Evolutionary conservation across 2,329 filamentous ascomycete species (phyloP).

Genomic region (Trichoderma sp.): DNA sequence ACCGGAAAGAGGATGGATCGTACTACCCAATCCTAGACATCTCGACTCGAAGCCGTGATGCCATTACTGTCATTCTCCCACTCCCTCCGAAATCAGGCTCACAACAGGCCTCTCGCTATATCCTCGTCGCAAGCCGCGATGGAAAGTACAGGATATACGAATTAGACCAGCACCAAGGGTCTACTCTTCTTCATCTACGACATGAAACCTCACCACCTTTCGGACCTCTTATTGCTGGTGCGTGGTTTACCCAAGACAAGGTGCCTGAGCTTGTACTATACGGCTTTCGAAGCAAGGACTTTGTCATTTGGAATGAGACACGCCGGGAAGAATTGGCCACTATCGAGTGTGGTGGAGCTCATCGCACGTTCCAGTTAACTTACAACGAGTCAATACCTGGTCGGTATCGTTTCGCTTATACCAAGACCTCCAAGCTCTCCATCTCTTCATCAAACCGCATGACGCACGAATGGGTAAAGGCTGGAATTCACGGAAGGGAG

Average conservation of each 20-base stretch:
- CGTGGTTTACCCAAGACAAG: conserved; percentile 53
- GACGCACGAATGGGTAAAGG: conserved; percentile 54
- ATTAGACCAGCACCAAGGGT: conserved; percentile 32
- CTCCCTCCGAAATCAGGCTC: conserved; percentile 37
- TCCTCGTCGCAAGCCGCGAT: conserved; percentile 76
- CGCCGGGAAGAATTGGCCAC: conserved; percentile 67
- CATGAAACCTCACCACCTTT: conserved; percentile 72
- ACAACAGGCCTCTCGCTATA: conserved; percentile 38
- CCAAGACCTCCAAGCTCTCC: conserved; percentile 60
- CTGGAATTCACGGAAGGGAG: conserved; percentile 83
- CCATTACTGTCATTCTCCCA: conserved; percentile 66
- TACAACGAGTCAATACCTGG: conserved; percentile 36
- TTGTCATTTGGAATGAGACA: conserved; percentile 80
- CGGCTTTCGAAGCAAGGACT: conserved; percentile 78
- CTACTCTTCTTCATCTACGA: conserved; percentile 47
- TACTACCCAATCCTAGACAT: conserved; percentile 37
- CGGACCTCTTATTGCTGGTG: conserved; percentile 73
- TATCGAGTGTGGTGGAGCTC: conserved; percentile 81
- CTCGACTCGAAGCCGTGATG: conserved; percentile 53
- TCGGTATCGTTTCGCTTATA: conserved; percentile 67
- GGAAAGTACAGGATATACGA: conserved; percentile 70
- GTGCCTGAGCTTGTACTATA: conserved; percentile 66
- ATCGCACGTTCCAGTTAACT: conserved; percentile 68
- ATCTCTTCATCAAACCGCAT: conserved; percentile 47
- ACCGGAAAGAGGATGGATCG: conserved; percentile 26